A percentile compares a stretch with the other conserved stretches of the same genome.
Evolutionary conservation across 768 basidiomycete genomes (phyloP).

Genomic region (Cubamyces lactineus): DNA sequence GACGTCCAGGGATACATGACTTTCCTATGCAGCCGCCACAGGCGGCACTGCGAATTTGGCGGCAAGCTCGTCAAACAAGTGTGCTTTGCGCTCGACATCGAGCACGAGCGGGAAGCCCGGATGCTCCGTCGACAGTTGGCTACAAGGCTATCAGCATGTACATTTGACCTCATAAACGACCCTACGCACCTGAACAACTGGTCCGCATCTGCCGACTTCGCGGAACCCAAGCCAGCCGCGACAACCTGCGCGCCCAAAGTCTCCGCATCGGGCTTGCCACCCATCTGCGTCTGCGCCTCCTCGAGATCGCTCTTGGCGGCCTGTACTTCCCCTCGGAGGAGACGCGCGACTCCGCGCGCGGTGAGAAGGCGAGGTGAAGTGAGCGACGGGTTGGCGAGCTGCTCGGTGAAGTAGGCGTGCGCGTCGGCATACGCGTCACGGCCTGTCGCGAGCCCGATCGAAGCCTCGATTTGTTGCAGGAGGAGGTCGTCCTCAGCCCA

Average conservation of each 20-base stretch:
- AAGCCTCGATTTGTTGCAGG: slow-evolving; percentile 87
- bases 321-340: slow-evolving; percentile 72
- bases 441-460: slow-evolving; percentile 73
- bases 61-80: slow-evolving; percentile 63
- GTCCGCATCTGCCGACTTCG: slow-evolving; percentile 65
- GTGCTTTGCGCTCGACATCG: slow-evolving; percentile 63
- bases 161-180: too few species aligned
- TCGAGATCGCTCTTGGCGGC: slow-evolving; percentile 83
- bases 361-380: slow-evolving; percentile 75
- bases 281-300: slow-evolving; percentile 66
- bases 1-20: not conserved
- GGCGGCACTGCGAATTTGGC: slow-evolving; percentile 66
- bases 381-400: slow-evolving; percentile 78
- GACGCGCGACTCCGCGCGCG: slow-evolving; percentile 77
- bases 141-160: slow-evolving; percentile 21
- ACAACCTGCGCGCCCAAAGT: slow-evolving; percentile 70
- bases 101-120: slow-evolving; percentile 70
- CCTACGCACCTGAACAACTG: slow-evolving; percentile 65
- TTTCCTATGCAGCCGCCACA: slow-evolving; percentile 39
- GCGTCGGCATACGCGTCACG: slow-evolving; percentile 64
- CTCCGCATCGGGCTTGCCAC: slow-evolving; percentile 56
- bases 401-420: slow-evolving; percentile 77
- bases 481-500: slow-evolving; percentile 91
- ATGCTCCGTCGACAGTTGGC: slow-evolving; percentile 51
- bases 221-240: slow-evolving; percentile 56